These are phyloP conservation scores for Xylariaceae sp. DNA, from an alignment of 2,329 filamentous ascomycete species.

Conservation along the genomic window DNA sequence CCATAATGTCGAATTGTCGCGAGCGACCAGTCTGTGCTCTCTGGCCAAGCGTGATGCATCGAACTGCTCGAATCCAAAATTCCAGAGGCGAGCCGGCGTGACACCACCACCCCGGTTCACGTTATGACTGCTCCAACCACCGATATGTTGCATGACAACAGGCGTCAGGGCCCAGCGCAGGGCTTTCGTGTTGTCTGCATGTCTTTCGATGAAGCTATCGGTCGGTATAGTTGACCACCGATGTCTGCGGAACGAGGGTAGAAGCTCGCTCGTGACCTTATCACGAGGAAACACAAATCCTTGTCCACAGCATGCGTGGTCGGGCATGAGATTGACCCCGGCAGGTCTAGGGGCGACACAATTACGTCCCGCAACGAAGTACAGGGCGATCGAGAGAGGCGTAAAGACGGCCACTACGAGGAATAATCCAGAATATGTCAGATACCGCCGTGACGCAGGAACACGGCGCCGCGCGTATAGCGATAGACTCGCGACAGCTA, in stretches of 20 bases:
- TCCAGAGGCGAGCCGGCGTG: slow-evolving; percentile 16
- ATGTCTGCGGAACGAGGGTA: slow-evolving; percentile 19
- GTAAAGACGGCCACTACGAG: slow-evolving; percentile 18
- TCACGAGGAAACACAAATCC: slow-evolving; percentile 25
- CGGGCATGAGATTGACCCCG: slow-evolving; percentile 23
- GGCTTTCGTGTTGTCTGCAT: slow-evolving; percentile 14
- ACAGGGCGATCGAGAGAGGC: slow-evolving; percentile 23
- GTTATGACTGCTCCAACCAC: slow-evolving; percentile 25
- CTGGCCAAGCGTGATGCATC: slow-evolving; percentile 20
- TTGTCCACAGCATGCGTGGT: slow-evolving; percentile 27
- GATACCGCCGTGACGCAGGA: slow-evolving; percentile 10
- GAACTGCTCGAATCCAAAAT: slow-evolving; percentile 23
- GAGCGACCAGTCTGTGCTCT: slow-evolving; percentile 13
- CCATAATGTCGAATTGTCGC: too few species aligned
- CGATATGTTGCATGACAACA: slow-evolving; percentile 28
- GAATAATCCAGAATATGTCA: slow-evolving; percentile 12
- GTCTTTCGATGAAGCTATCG: slow-evolving; percentile 28
- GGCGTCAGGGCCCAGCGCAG: slow-evolving; percentile 27
- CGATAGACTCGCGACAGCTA: neutral
- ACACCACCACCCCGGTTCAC: slow-evolving; percentile 14
- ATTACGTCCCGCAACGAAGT: slow-evolving; percentile 23
- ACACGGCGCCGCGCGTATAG: slow-evolving; percentile 8
- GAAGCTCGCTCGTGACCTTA: slow-evolving; percentile 17
- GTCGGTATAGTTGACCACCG: slow-evolving; percentile 15
- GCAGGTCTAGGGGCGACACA: slow-evolving; percentile 17